Conservation (phyloP, 108 stramenopile genomes). For the Cyclotella cryptica region DNA sequence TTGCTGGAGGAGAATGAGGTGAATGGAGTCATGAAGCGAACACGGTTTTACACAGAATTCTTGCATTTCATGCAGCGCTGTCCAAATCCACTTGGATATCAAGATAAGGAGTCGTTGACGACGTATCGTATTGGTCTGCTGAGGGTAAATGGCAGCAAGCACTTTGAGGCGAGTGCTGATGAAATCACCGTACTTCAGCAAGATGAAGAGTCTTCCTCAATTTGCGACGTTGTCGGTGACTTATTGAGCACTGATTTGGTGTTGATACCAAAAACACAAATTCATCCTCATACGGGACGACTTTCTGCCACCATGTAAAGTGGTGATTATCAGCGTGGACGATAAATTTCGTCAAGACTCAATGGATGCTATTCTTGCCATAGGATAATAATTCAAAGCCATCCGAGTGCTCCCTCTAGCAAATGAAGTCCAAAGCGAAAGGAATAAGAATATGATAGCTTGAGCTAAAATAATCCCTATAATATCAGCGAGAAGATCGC, state of each 20-base stretch:
- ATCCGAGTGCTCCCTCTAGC: background rate
- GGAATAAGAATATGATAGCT: background rate
- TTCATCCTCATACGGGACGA: constrained; percentile 25
- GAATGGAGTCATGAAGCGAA: constrained; percentile 13
- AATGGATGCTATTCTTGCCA: background rate
- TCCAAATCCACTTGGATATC: constrained; percentile 22
- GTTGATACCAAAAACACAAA: constrained; percentile 29
- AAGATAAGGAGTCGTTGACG: constrained; percentile 1
- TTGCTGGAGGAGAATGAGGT: constrained; percentile 15
- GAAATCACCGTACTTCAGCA: constrained; percentile 10
- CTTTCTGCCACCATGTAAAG: constrained; percentile 14
- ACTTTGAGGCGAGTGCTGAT: background rate
- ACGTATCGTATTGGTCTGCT: constrained; percentile 17
- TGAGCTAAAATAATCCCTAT: constrained; percentile 26
- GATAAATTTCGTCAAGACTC: background rate
- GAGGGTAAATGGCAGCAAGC: constrained; percentile 5
- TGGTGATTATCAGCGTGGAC: too few species aligned
- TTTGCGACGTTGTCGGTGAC: constrained; percentile 20
- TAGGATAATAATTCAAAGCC: background rate
- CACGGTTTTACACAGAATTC: constrained; percentile 17
- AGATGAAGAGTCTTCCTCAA: constrained; percentile 10
- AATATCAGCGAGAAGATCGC: constrained; percentile 38
- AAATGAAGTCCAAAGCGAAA: background rate
- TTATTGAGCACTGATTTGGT: constrained; percentile 11
- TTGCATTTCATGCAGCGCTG: constrained; percentile 23